These are phyloP conservation scores for Emergomyces orientalis DNA, from an alignment of 2,329 filamentous ascomycete species.

Conservation along the genomic window DNA sequence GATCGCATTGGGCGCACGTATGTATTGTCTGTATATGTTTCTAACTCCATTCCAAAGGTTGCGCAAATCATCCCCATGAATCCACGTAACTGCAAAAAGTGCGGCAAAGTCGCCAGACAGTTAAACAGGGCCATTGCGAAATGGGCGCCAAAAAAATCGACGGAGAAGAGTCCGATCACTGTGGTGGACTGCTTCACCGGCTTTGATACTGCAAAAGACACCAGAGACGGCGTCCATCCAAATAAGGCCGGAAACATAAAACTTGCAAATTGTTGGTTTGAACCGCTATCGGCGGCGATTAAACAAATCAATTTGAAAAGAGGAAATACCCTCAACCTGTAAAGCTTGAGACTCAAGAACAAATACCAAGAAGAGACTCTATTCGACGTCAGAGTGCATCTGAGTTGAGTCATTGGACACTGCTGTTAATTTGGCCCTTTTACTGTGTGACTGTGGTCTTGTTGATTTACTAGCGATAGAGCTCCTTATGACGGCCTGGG, in stretches of 20 bases:
- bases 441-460: background rate
- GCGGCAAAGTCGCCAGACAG: slow-evolving; percentile 21
- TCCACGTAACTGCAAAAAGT: slow-evolving; percentile 22
- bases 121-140: slow-evolving; percentile 35
- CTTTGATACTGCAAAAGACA: slow-evolving; percentile 5
- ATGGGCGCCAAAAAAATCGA: slow-evolving; percentile 21
- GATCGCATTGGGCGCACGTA: background rate
- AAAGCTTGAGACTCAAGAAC: background rate
- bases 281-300: background rate
- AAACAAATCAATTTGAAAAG: background rate
- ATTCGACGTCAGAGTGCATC: background rate
- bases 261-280: slow-evolving; percentile 1
- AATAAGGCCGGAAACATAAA: slow-evolving; percentile 6
- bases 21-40: background rate
- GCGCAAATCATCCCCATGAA: slow-evolving; percentile 29
- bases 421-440: background rate
- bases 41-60: slow-evolving; percentile 11
- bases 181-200: slow-evolving; percentile 9
- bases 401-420: background rate
- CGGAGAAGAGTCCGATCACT: slow-evolving; percentile 13
- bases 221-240: slow-evolving; percentile 4
- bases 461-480: background rate
- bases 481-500: background rate
- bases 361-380: background rate
- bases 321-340: background rate